phyloP scores from a whole-genome alignment of 352 stramenopile species.

The Globisporangium polare region DNA sequence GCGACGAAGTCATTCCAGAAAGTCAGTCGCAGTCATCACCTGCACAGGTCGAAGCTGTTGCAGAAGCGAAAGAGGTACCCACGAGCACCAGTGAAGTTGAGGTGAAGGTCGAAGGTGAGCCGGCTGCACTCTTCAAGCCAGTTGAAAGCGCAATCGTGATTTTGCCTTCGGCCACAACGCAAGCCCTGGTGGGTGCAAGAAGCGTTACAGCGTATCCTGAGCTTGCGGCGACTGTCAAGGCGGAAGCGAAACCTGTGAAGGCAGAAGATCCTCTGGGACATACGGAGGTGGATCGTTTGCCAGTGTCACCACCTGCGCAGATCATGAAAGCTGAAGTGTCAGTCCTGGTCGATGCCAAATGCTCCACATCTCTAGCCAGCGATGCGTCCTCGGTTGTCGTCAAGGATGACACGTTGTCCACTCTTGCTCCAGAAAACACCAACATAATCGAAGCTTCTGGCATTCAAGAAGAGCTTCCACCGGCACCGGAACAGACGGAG shows the following conservation, averaged over 20 bases:
- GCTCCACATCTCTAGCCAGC: not conserved
- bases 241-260: not conserved
- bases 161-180: not conserved
- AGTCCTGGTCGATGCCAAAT: not conserved
- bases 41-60: not conserved
- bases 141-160: not conserved
- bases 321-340: not conserved
- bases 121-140: not conserved
- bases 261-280: not conserved
- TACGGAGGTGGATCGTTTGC: not conserved
- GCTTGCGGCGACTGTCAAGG: not conserved
- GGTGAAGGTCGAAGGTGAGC: not conserved
- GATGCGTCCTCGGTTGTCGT: not conserved
- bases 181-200: not conserved
- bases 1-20: slow-evolving; percentile 2
- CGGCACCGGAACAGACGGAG: not conserved
- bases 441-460: not conserved
- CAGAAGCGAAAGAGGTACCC: not conserved
- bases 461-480: not conserved
- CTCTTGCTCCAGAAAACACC: not conserved
- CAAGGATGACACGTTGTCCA: not conserved
- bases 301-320: not conserved
- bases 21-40: slow-evolving; percentile 1
- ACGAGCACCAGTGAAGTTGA: no score
- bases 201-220: not conserved